Conservation (phyloP, 1,284 basidiomycete species). For the Apiotrichum akiyoshidainum region DNA sequence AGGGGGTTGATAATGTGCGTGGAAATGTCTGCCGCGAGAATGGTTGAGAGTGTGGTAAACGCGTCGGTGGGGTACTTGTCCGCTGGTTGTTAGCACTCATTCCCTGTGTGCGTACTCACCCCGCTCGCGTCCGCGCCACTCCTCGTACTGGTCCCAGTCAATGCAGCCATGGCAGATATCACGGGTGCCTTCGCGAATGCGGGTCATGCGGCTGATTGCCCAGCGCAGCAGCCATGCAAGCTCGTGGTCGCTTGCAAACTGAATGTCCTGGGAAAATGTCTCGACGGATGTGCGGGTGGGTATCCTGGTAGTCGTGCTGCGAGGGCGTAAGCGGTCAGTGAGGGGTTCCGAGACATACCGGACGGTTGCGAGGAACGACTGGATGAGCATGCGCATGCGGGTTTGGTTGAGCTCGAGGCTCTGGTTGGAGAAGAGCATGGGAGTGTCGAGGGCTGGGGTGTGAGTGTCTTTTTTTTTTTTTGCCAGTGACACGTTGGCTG, state of each 20-base stretch:
- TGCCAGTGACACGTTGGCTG: too few species aligned
- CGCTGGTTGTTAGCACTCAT: slow-evolving; percentile 50
- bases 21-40: slow-evolving; percentile 55
- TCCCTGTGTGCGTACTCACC: slow-evolving; percentile 54
- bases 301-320: slow-evolving; percentile 54
- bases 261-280: slow-evolving; percentile 69
- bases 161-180: slow-evolving; percentile 67
- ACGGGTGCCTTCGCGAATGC: slow-evolving; percentile 52
- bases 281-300: slow-evolving; percentile 29
- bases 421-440: slow-evolving; percentile 80
- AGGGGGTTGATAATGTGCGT: slow-evolving; percentile 63
- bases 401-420: slow-evolving; percentile 75
- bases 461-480: too few species aligned
- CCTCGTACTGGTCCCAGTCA: slow-evolving; percentile 71
- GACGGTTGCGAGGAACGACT: slow-evolving; percentile 61
- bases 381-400: slow-evolving; percentile 68
- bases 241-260: slow-evolving; percentile 76
- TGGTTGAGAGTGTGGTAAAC: slow-evolving; percentile 58
- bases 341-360: slow-evolving; percentile 25
- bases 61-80: slow-evolving; percentile 65
- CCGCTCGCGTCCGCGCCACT: slow-evolving; percentile 72
- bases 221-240: slow-evolving; percentile 81
- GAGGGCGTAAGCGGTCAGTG: slow-evolving; percentile 35
- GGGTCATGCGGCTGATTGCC: slow-evolving; percentile 72
- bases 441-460: slow-evolving; percentile 68